phyloP scores from a whole-genome alignment of 768 basidiomycete species.

The Naganishia vaughanmartiniae region DNA sequence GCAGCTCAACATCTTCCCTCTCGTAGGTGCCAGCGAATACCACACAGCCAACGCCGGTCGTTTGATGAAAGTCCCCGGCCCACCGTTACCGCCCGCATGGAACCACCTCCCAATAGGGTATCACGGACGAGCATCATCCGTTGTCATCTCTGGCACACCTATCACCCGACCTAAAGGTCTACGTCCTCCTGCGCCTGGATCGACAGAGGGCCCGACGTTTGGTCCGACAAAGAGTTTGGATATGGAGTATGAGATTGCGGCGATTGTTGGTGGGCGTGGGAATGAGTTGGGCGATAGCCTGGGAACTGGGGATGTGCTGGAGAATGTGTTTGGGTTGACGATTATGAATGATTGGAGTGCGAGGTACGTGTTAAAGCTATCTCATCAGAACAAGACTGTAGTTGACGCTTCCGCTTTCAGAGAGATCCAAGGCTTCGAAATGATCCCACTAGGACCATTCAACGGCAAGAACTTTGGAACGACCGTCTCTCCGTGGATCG shows the following conservation, averaged over 20 bases:
- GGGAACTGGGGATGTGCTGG: conserved; percentile 23
- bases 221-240: conserved; percentile 32
- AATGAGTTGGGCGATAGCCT: conserved; percentile 31
- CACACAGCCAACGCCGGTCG: conserved; percentile 31
- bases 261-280: conserved; percentile 27
- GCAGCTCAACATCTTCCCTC: background rate
- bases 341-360: conserved; percentile 37
- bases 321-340: conserved; percentile 33
- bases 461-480: conserved; percentile 40
- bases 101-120: conserved; percentile 35
- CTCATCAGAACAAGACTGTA: background rate
- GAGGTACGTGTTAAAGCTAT: background rate
- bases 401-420: background rate
- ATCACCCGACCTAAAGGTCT: conserved; percentile 22
- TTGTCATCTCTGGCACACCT: conserved; percentile 29
- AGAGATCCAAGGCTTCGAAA: conserved; percentile 37
- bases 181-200: conserved; percentile 16
- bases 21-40: conserved; percentile 25
- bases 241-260: conserved; percentile 31
- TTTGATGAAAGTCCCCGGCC: conserved; percentile 26
- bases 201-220: conserved; percentile 18
- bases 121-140: conserved; percentile 34
- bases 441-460: conserved; percentile 39
- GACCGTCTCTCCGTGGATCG: conserved; percentile 36
- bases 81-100: conserved; percentile 30